Conservation (phyloP, 768 basidiomycete species). For the Nevesoporus exiguus region DNA sequence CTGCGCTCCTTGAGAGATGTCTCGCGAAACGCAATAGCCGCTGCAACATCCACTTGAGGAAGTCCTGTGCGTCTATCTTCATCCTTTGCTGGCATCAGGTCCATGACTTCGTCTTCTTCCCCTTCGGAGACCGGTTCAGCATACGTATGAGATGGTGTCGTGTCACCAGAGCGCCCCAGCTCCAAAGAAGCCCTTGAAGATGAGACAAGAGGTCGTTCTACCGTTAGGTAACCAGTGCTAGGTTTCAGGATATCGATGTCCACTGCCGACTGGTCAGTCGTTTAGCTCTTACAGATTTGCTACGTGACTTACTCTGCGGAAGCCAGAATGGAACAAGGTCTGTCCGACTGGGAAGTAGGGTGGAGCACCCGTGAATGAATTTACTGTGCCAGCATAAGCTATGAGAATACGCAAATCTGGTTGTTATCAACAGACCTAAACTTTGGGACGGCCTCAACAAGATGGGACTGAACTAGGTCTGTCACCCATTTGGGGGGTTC, state of each 20-base stretch:
- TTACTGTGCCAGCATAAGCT: constrained; percentile 46
- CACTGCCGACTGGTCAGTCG: constrained; percentile 47
- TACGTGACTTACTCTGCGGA: constrained; percentile 68
- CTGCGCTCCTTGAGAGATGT: constrained; percentile 59
- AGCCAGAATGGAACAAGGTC: constrained; percentile 98
- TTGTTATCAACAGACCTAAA: constrained; percentile 62
- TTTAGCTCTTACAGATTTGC: not conserved
- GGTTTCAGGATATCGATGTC: constrained; percentile 95
- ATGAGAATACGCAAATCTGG: not conserved
- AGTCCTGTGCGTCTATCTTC: constrained; percentile 82
- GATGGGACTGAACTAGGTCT: constrained; percentile 91
- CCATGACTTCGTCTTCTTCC: constrained; percentile 81
- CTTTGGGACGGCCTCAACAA: constrained; percentile 97
- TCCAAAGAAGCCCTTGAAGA: constrained; percentile 49
- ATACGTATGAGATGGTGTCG: constrained; percentile 50
- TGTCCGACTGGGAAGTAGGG: constrained; percentile 86
- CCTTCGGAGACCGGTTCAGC: constrained; percentile 93
- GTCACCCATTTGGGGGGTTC: constrained; percentile 95
- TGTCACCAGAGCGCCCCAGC: constrained; percentile 40
- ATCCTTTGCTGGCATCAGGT: constrained; percentile 66
- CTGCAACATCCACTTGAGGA: constrained; percentile 68
- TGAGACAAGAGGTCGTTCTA: constrained; percentile 63
- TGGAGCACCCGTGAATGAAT: constrained; percentile 96
- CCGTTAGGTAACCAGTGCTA: constrained; percentile 71
- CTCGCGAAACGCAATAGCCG: constrained; percentile 85